phyloP scores from a whole-genome alignment of 805 yeast genomes.

The Lachancea dasiensis region DNA sequence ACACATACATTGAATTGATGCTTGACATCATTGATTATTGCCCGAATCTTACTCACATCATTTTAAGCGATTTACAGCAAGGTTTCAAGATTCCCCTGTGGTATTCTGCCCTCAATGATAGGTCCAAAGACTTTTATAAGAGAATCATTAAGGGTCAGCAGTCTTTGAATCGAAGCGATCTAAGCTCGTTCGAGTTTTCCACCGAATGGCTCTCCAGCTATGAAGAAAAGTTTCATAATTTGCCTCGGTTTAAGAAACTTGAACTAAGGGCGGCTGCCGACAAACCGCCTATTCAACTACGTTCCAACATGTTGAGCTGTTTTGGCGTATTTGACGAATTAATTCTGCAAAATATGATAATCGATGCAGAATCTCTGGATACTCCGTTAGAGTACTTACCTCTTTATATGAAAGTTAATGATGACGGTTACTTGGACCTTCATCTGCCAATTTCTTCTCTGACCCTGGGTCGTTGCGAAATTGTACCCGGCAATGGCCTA shows the following conservation, averaged over 20 bases:
- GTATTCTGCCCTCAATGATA: slow-evolving; percentile 32
- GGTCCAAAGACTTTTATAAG: slow-evolving; percentile 29
- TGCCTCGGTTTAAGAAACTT: slow-evolving; percentile 27
- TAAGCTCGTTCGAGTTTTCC: slow-evolving; percentile 28
- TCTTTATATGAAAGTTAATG: slow-evolving; percentile 20
- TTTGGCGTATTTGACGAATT: slow-evolving; percentile 42
- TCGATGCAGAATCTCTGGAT: slow-evolving; percentile 39
- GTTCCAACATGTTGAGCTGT: slow-evolving; percentile 42
- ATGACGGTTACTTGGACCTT: slow-evolving; percentile 20
- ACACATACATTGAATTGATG: slow-evolving; percentile 34
- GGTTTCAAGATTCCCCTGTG: slow-evolving; percentile 47
- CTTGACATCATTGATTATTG: slow-evolving; percentile 41
- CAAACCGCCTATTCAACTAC: slow-evolving; percentile 20
- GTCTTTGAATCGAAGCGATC: slow-evolving; percentile 28
- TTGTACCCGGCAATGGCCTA: slow-evolving; percentile 36
- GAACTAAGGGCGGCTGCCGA: slow-evolving; percentile 20
- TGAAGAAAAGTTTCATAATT: slow-evolving; percentile 23
- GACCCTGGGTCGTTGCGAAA: slow-evolving; percentile 31
- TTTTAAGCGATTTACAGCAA: slow-evolving; percentile 44
- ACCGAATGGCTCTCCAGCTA: slow-evolving; percentile 24
- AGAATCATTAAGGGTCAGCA: slow-evolving; percentile 31
- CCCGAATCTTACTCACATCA: slow-evolving; percentile 40
- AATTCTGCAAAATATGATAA: slow-evolving; percentile 40
- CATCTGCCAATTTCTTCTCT: slow-evolving; percentile 35
- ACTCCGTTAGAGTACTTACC: slow-evolving; percentile 34